A percentile compares a stretch with the other conserved stretches of the same genome.
Evolutionary conservation across 139 green algal species (phyloP).

Genomic region (Chloropicon primus): DNA sequence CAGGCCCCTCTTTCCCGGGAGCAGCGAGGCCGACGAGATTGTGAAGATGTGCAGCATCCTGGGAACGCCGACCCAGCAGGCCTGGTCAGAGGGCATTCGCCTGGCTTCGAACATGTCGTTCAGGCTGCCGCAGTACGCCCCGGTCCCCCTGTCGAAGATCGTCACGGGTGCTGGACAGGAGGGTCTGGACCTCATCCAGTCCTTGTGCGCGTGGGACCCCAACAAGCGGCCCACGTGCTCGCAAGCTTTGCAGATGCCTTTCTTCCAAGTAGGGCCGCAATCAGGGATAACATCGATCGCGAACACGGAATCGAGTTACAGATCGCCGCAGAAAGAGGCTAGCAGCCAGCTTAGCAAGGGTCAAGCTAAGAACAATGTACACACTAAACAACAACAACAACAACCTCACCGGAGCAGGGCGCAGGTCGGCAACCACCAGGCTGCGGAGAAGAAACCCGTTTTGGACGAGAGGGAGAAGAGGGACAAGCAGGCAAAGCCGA

Average conservation of each 20-base stretch:
- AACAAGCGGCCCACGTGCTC: constrained; percentile 61
- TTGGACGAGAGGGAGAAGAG: constrained; percentile 61
- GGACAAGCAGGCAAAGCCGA: constrained; percentile 42
- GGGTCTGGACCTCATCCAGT: constrained; percentile 73
- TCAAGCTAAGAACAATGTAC: background rate
- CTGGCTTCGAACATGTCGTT: constrained; percentile 75
- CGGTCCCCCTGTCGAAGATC: constrained; percentile 47
- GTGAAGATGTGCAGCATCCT: constrained; percentile 84
- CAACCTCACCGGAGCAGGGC: no score
- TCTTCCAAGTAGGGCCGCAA: constrained; percentile 43
- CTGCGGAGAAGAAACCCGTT: background rate
- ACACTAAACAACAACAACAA: background rate
- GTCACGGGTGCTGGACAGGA: constrained; percentile 62
- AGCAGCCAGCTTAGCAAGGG: background rate
- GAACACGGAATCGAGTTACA: background rate
- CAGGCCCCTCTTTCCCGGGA: constrained; percentile 75
- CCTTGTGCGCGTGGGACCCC: constrained; percentile 46
- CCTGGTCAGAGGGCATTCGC: constrained; percentile 72
- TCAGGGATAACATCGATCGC: background rate
- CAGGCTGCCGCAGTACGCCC: constrained; percentile 31
- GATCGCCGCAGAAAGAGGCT: background rate
- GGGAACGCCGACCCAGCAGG: constrained; percentile 61
- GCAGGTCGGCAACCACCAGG: background rate
- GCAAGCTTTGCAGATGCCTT: constrained; percentile 70
- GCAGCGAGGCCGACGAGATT: constrained; percentile 76